Conservation (phyloP, 2,329 filamentous ascomycete species). For the Claviceps cyperi region DNA sequence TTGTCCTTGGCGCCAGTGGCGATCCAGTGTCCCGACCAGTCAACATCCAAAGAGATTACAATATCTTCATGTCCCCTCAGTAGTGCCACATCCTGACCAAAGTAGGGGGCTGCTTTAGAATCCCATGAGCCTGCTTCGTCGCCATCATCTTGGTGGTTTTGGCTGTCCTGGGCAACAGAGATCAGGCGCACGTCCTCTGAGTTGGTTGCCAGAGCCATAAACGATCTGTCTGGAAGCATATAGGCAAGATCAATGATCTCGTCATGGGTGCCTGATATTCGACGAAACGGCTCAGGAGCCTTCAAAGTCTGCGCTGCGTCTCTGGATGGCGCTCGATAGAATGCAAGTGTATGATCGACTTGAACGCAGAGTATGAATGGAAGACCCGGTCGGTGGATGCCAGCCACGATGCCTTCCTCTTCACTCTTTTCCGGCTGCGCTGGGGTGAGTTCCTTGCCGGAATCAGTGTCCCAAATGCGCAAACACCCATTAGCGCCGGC, state of each 20-base stretch:
- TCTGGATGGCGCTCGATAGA: constrained; percentile 43
- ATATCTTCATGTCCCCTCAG: constrained; percentile 90
- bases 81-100: constrained; percentile 77
- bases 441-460: constrained; percentile 63
- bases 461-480: constrained; percentile 68
- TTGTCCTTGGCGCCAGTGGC: constrained; percentile 96
- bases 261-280: constrained; percentile 92
- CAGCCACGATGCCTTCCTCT: constrained; percentile 54
- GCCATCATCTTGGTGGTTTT: constrained; percentile 11
- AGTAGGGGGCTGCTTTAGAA: constrained; percentile 40
- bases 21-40: constrained; percentile 96
- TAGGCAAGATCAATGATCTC: constrained; percentile 94
- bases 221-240: constrained; percentile 61
- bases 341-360: constrained; percentile 72
- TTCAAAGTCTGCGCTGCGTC: constrained; percentile 20
- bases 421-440: constrained; percentile 51
- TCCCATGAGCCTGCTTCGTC: constrained; percentile 9
- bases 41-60: constrained; percentile 82
- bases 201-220: constrained; percentile 86
- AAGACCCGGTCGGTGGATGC: constrained; percentile 49
- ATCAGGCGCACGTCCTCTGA: constrained; percentile 85
- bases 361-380: constrained; percentile 69
- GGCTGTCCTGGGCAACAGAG: constrained; percentile 40
- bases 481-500: constrained; percentile 73
- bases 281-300: constrained; percentile 43